A percentile compares a stretch with the other conserved stretches of the same genome.
Conservation (phyloP, 2,329 filamentous ascomycete species). For the Apiospora sp. region DNA sequence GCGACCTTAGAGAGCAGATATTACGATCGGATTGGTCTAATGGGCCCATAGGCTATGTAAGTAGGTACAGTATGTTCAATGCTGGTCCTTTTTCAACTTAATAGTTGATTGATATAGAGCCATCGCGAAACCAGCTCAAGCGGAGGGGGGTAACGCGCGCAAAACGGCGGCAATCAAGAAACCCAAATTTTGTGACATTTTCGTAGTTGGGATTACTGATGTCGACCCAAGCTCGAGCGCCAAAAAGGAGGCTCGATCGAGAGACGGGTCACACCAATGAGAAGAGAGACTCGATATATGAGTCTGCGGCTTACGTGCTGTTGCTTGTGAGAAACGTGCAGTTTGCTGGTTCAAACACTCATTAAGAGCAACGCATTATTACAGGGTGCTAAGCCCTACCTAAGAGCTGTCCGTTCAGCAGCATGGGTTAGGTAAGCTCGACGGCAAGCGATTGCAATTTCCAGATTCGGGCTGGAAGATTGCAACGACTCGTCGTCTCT, state of each 20-base stretch:
- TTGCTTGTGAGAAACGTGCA: neutral
- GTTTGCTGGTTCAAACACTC: neutral
- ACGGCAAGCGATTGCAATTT: neutral
- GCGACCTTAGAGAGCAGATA: neutral
- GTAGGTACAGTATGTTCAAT: neutral
- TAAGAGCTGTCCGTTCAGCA: neutral
- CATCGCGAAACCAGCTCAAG: neutral
- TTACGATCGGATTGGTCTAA: neutral
- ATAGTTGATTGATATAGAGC: neutral
- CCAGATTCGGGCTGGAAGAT: neutral
- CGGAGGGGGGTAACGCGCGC: neutral
- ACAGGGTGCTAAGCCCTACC: neutral
- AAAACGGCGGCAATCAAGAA: neutral
- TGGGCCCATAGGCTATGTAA: neutral
- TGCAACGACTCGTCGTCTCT: neutral
- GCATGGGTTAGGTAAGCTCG: slow-evolving; percentile 10
- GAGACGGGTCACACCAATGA: neutral
- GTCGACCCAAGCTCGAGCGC: neutral
- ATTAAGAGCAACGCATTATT: neutral
- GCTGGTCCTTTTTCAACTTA: neutral
- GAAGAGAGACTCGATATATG: neutral
- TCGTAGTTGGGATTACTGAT: neutral
- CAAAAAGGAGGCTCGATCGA: neutral
- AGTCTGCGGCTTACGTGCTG: neutral
- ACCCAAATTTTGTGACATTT: neutral